These are phyloP conservation scores for Penicillium steckii DNA, from an alignment of 495 filamentous ascomycete species.

Conservation along the genomic window DNA sequence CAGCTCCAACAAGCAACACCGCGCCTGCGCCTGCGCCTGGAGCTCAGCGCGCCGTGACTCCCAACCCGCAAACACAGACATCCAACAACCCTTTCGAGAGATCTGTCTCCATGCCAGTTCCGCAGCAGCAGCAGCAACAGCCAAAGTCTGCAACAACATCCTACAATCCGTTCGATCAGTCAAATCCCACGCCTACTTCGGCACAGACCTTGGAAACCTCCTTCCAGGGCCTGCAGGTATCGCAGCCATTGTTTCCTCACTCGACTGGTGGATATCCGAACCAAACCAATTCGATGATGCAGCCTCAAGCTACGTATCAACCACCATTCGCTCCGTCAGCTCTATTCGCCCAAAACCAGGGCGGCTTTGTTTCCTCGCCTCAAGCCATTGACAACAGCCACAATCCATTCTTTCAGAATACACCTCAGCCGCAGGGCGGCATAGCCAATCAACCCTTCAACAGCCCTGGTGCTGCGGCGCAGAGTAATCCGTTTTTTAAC, in stretches of 20 bases:
- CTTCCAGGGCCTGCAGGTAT: constrained; percentile 71
- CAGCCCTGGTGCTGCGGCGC: constrained; percentile 28
- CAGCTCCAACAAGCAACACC: constrained; percentile 27
- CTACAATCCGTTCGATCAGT: constrained; percentile 69
- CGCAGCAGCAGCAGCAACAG: constrained; percentile 29
- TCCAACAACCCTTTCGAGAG: constrained; percentile 54
- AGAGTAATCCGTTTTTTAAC: constrained; percentile 56
- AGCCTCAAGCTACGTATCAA: constrained; percentile 39
- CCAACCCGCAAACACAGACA: constrained; percentile 23
- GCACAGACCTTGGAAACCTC: constrained; percentile 64
- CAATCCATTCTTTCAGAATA: constrained; percentile 66
- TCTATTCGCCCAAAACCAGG: constrained; percentile 46
- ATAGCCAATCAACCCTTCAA: constrained; percentile 29
- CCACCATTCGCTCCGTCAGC: constrained; percentile 61
- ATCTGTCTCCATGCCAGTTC: constrained; percentile 35
- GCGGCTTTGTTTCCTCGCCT: constrained; percentile 40
- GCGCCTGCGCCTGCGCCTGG: constrained; percentile 7
- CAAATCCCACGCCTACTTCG: constrained; percentile 37
- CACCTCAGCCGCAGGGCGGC: constrained; percentile 39
- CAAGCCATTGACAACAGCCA: constrained; percentile 46
- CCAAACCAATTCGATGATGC: constrained; percentile 47
- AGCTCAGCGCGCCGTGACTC: constrained; percentile 5
- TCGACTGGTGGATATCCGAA: constrained; percentile 74
- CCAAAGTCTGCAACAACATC: constrained; percentile 10
- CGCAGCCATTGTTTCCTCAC: constrained; percentile 75